These are phyloP conservation scores for Gastrolobium villosum DNA, from an alignment of 306 rosid genomes.

Conservation along the genomic window DNA sequence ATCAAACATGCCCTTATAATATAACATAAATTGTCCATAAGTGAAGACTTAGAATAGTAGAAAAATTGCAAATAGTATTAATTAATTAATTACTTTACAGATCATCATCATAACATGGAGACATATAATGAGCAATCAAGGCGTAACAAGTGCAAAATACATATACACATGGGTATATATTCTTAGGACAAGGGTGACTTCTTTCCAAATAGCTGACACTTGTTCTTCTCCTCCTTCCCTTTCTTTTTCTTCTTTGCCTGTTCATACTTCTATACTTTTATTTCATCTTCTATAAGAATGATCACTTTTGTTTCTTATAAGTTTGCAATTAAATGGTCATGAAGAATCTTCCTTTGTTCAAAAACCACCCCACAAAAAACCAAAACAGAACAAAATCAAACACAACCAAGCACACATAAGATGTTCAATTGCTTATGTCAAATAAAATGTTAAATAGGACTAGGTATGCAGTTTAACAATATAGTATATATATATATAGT, in stretches of 20 bases:
- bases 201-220: conserved; percentile 53
- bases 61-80: conserved; percentile 35
- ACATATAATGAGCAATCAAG: conserved; percentile 56
- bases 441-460: background rate
- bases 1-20: no score
- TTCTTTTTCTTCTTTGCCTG: conserved; percentile 35
- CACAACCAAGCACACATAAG: background rate
- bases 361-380: background rate
- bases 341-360: conserved; percentile 45
- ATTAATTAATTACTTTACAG: conserved; percentile 54
- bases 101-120: conserved; percentile 58
- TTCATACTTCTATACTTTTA: conserved; percentile 30
- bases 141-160: conserved; percentile 59
- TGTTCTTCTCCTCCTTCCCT: conserved; percentile 38
- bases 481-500: background rate
- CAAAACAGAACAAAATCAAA: conserved; percentile 23
- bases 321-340: conserved; percentile 4
- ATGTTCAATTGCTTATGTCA: background rate
- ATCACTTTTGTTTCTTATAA: conserved; percentile 44
- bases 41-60: conserved; percentile 7
- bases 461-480: background rate
- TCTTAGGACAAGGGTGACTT: conserved; percentile 24
- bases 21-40: conserved; percentile 14
- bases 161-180: conserved; percentile 50
- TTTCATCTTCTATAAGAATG: conserved; percentile 2